Percentiles rank a stretch among this genome's conserved stretches.
Conservation (phyloP, 768 basidiomycete genomes). For the Panellus pusillus region DNA sequence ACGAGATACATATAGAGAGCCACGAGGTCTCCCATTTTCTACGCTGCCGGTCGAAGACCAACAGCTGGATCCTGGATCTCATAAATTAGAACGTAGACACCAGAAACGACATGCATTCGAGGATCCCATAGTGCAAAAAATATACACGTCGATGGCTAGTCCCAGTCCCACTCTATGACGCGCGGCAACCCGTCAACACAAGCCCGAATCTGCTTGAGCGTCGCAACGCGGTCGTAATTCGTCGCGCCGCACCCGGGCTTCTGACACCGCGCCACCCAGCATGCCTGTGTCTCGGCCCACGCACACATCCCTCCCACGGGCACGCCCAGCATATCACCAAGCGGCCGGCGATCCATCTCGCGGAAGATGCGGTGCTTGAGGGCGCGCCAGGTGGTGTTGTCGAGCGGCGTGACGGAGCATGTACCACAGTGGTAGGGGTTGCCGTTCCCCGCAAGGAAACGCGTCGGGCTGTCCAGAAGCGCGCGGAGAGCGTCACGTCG, state of each 20-base stretch:
- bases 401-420: slow-evolving; percentile 51
- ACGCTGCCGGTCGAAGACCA: no score
- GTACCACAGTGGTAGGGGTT: slow-evolving; percentile 48
- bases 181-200: slow-evolving; percentile 56
- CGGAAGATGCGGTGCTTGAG: slow-evolving; percentile 55
- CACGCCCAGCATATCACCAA: slow-evolving; percentile 54
- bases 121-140: no score
- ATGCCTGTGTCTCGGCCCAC: slow-evolving; percentile 60
- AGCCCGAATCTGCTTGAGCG: slow-evolving; percentile 56
- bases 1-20: no score
- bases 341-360: slow-evolving; percentile 61
- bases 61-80: no score
- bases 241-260: slow-evolving; percentile 49
- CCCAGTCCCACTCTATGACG: slow-evolving; percentile 29
- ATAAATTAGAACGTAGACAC: no score
- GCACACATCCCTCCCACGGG: slow-evolving; percentile 44
- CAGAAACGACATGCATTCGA: no score
- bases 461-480: slow-evolving; percentile 58
- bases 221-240: slow-evolving; percentile 60
- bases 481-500: slow-evolving; percentile 51
- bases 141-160: background rate
- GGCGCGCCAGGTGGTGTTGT: slow-evolving; percentile 63
- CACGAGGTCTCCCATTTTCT: no score
- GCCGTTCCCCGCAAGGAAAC: slow-evolving; percentile 53
- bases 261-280: slow-evolving; percentile 62